Conservation (phyloP, 441 rosid species). For the Omphalea diandra region DNA sequence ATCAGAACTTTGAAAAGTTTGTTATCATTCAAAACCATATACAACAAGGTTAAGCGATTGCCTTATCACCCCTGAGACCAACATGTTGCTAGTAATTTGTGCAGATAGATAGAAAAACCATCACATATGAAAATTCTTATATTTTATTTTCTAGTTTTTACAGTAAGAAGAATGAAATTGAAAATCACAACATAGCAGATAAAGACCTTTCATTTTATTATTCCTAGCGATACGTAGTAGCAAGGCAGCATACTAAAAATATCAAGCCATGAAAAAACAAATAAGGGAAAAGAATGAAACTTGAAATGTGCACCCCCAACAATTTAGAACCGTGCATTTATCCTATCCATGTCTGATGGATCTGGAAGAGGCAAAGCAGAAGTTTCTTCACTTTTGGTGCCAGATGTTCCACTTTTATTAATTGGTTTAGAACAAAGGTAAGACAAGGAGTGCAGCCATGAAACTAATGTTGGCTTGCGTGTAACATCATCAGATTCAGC, state of each 20-base stretch:
- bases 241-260: not conserved
- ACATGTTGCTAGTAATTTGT: not conserved
- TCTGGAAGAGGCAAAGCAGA: conserved; percentile 26
- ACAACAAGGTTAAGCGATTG: too few relatives aligned
- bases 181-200: not conserved
- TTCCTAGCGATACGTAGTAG: not conserved
- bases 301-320: conserved; percentile 25
- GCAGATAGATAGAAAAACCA: not conserved
- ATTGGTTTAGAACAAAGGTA: conserved; percentile 58
- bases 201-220: not conserved
- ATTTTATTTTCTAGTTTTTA: not conserved
- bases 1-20: too few relatives aligned
- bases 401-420: conserved; percentile 26
- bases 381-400: conserved; percentile 23
- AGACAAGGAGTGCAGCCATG: conserved; percentile 90
- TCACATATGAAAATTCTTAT: not conserved
- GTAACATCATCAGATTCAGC: conserved; percentile 94
- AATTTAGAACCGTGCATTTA: conserved; percentile 50
- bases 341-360: conserved; percentile 27
- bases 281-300: not conserved
- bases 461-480: conserved; percentile 81
- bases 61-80: too few relatives aligned
- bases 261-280: not conserved
- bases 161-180: not conserved
- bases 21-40: too few relatives aligned